phyloP scores from a whole-genome alignment of 108 stramenopile species.

The Pseudonitzschia delicatissima region DNA sequence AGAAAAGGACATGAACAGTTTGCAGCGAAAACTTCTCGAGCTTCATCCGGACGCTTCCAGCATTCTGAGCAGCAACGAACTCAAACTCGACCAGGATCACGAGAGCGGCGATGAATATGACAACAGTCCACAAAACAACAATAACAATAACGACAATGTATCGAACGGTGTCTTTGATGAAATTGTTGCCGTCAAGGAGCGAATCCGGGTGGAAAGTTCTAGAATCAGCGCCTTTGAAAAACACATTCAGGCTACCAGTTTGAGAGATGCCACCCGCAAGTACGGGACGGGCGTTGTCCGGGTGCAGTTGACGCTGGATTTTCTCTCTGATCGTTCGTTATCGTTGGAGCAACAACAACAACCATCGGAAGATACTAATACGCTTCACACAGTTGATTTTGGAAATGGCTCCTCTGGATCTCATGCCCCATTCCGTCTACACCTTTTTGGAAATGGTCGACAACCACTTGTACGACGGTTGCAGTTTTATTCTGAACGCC shows the following conservation, averaged over 20 bases:
- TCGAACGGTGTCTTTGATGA: constrained; percentile 9
- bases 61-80: background rate
- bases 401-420: constrained; percentile 61
- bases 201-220: background rate
- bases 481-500: constrained; percentile 61
- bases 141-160: background rate
- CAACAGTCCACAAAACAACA: background rate
- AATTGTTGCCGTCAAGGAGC: constrained; percentile 22
- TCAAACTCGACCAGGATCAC: background rate
- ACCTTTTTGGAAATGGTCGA: constrained; percentile 74
- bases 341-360: background rate
- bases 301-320: constrained; percentile 32
- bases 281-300: constrained; percentile 31
- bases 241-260: constrained; percentile 25
- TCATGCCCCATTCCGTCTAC: constrained; percentile 72
- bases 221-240: constrained; percentile 16
- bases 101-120: background rate
- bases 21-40: constrained; percentile 21
- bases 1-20: constrained; percentile 21
- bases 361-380: constrained; percentile 10
- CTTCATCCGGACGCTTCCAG: constrained; percentile 4
- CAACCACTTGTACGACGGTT: constrained; percentile 53
- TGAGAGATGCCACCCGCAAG: constrained; percentile 18
- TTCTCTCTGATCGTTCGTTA: constrained; percentile 3
- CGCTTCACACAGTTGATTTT: constrained; percentile 21